Base-by-base conservation (phyloP, 2,329 filamentous ascomycete species). In the Fonsecaea monophora region DNA sequence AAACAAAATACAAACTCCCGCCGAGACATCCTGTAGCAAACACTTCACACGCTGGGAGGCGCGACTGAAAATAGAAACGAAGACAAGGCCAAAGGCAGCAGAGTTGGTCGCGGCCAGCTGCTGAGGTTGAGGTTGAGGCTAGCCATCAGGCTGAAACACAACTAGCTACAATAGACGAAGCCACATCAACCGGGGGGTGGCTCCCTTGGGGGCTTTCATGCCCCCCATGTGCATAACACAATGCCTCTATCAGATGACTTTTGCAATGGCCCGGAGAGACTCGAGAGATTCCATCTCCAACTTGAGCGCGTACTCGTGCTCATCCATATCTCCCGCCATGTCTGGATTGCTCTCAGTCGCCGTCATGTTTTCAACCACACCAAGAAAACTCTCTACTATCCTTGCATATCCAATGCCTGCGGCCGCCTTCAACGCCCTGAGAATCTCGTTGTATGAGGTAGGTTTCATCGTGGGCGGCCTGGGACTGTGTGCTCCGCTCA, bases 101-200 rank as follows among this genome's bases (percentile, higher is more conserved):
- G 54, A n/a, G 38, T 48, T 12, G n/a, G 25, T 37, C 12, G 21
- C 38, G 32, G 53, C 25, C 53, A 21, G 53, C 35, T 4, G 50
- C 25, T 48, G 25, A 1, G 37, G 55, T 55, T 53, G 53, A 38
- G 55, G 54, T 55, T 53, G 53, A 38, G 55, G 54, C 34, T 42
- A 37, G 25, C 35, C 32, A 48, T 35, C 50, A 45, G 60, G 60
- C 60, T 54, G 59, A 61, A 61, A 61, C 59, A 61, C 42, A 35
- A 61, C 42, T 48, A 9, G 37, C 12, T 50, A 18, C 25, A 9
- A 18, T 50, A 50, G 15, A 35, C 25, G n/a, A 42, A 61, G 59
- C 30, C 42, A 61, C 18, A 18, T 25, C 35, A 32, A 54, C 40
- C 34, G 53, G 32, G 25, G 40, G 38, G 25, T 25, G 25, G 7